Evolutionary conservation across 768 basidiomycete genomes (phyloP).

Genomic region (Lactarius deliciosus): DNA sequence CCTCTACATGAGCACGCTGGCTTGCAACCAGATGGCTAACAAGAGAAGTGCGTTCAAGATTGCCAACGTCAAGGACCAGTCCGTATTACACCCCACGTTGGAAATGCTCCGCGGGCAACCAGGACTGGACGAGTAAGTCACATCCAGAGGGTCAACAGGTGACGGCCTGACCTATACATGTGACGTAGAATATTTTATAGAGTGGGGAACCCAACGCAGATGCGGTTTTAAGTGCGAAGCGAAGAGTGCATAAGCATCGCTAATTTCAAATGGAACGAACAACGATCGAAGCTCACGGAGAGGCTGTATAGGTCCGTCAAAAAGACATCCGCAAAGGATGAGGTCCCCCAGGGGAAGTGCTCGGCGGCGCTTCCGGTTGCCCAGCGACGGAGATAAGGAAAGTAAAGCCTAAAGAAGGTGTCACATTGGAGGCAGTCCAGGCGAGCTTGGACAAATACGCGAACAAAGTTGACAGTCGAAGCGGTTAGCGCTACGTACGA

Average conservation of each 20-base stretch:
- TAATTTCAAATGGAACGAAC: not conserved
- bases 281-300: conserved; percentile 20
- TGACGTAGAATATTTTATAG: conserved; percentile 12
- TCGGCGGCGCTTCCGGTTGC: conserved; percentile 8
- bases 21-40: not conserved
- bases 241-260: not conserved
- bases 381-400: conserved; percentile 12
- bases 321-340: conserved; percentile 10
- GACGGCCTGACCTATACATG: not conserved
- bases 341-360: conserved; percentile 9
- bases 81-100: conserved; percentile 7
- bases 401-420: conserved; percentile 1
- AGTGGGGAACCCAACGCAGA: conserved; percentile 13
- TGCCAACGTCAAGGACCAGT: conserved; percentile 1
- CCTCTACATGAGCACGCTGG: not conserved
- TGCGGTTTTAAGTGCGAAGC: conserved; percentile 6
- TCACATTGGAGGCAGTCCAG: not conserved
- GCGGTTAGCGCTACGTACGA: not conserved
- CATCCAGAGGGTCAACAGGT: not conserved
- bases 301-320: not conserved
- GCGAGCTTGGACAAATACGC: conserved; percentile 11
- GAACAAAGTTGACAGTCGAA: not conserved
- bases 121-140: conserved; percentile 13
- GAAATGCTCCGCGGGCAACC: not conserved
- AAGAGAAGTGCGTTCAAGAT: conserved; percentile 16